Conservation (phyloP, 164 flowering plant genomes). For the Sedum album region DNA sequence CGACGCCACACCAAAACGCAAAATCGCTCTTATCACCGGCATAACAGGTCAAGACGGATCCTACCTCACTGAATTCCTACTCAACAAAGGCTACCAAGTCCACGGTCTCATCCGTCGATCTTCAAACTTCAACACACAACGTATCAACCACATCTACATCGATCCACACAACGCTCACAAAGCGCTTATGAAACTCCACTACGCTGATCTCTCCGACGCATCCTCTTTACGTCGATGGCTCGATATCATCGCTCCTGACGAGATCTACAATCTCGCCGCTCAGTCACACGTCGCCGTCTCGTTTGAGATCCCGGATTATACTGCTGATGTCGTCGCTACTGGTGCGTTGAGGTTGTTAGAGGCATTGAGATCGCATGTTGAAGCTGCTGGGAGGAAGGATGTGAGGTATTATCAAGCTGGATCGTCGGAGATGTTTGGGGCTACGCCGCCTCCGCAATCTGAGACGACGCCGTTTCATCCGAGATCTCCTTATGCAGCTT, state of each 20-base stretch:
- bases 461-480: slow-evolving; percentile 87
- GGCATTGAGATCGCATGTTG: too few species aligned
- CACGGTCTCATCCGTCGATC: slow-evolving; percentile 92
- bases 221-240: slow-evolving; percentile 96
- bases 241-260: too few species aligned
- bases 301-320: too few species aligned
- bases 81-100: slow-evolving; percentile 68
- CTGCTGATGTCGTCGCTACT: too few species aligned
- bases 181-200: slow-evolving; percentile 84
- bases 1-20: too few species aligned
- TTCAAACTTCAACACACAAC: slow-evolving; percentile 94
- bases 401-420: slow-evolving; percentile 87
- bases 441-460: slow-evolving; percentile 32
- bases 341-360: too few species aligned
- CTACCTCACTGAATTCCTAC: too few species aligned
- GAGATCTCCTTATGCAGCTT: slow-evolving; percentile 57
- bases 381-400: slow-evolving; percentile 65
- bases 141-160: slow-evolving; percentile 90
- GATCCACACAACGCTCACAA: slow-evolving; percentile 82
- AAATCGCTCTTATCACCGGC: too few species aligned
- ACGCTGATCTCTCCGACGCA: slow-evolving; percentile 86
- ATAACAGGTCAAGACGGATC: too few species aligned
- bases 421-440: slow-evolving; percentile 76
- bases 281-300: too few species aligned
- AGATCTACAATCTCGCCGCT: too few species aligned